phyloP scores from a whole-genome alignment of 345 rosid genomes.

The Kandelia obovata region DNA sequence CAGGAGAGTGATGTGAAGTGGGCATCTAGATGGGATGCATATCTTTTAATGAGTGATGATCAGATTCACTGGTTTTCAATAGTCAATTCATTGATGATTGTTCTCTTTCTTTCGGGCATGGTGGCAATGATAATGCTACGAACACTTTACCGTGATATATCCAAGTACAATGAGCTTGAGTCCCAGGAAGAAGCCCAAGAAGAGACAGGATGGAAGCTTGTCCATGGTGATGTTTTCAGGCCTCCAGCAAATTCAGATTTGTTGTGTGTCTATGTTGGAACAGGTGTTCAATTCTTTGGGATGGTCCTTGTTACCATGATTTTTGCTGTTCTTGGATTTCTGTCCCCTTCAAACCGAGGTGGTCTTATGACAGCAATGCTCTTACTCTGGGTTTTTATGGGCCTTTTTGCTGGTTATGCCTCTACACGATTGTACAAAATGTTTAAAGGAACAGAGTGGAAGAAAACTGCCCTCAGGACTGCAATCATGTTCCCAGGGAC shows the following conservation, averaged over 20 bases:
- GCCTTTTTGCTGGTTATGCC: conserved; percentile 38
- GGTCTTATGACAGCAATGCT: conserved; percentile 49
- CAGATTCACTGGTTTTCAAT: conserved; percentile 48
- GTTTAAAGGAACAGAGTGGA: conserved; percentile 41
- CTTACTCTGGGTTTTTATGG: conserved; percentile 43
- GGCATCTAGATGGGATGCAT: conserved; percentile 49
- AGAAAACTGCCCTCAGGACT: conserved; percentile 32
- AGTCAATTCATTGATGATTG: conserved; percentile 40
- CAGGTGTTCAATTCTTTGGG: conserved; percentile 42
- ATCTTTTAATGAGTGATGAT: conserved; percentile 41
- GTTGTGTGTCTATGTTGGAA: conserved; percentile 40
- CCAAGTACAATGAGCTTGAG: conserved; percentile 43
- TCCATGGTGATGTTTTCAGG: conserved; percentile 47
- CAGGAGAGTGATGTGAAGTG: conserved; percentile 56
- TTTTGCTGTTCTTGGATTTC: conserved; percentile 43
- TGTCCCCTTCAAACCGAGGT: conserved; percentile 46
- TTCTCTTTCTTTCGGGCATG: conserved; percentile 48
- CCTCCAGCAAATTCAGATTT: conserved; percentile 37
- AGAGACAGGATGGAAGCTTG: conserved; percentile 47
- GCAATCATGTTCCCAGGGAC: conserved; percentile 40
- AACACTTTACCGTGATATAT: conserved; percentile 39
- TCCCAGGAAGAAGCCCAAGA: conserved; percentile 44
- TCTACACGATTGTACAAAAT: conserved; percentile 37
- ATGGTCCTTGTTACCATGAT: conserved; percentile 42
- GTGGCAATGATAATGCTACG: conserved; percentile 44